Conservation (phyloP, 331 rosid genomes). For the Telfairia occidentalis region DNA sequence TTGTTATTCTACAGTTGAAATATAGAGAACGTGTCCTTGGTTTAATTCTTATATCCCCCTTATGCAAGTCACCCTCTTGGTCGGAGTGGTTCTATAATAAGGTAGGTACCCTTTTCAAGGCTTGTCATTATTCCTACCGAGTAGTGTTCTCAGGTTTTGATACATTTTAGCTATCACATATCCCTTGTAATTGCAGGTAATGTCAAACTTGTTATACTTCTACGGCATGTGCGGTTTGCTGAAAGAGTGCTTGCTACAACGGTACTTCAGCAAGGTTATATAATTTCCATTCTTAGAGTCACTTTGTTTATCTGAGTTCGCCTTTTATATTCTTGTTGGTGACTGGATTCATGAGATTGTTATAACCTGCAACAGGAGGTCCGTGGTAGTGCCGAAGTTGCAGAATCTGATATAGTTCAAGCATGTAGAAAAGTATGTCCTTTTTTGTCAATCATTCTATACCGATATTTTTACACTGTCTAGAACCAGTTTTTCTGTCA, state of each 20-base stretch:
- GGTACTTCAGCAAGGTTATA: constrained; percentile 88
- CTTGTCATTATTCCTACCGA: background rate
- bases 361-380: constrained; percentile 46
- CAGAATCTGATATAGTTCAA: constrained; percentile 85
- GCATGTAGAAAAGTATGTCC: constrained; percentile 76
- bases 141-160: constrained; percentile 7
- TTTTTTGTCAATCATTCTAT: constrained; percentile 13
- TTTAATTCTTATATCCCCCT: constrained; percentile 81
- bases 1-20: constrained; percentile 44
- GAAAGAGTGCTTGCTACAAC: constrained; percentile 78
- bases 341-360: constrained; percentile 1
- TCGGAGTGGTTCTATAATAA: constrained; percentile 84
- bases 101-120: constrained; percentile 43
- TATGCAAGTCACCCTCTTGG: constrained; percentile 90
- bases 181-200: constrained; percentile 41
- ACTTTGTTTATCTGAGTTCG: background rate
- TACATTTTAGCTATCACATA: background rate
- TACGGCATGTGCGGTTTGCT: constrained; percentile 77
- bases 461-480: background rate
- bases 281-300: background rate
- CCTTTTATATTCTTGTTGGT: constrained; percentile 2
- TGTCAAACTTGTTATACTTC: constrained; percentile 65
- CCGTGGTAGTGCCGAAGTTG: constrained; percentile 67
- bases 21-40: constrained; percentile 88
- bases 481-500: constrained; percentile 9